Evolutionary conservation across 192 early-diverging fungal species (phyloP).

Genomic region (Rhizophagus clarus): DNA sequence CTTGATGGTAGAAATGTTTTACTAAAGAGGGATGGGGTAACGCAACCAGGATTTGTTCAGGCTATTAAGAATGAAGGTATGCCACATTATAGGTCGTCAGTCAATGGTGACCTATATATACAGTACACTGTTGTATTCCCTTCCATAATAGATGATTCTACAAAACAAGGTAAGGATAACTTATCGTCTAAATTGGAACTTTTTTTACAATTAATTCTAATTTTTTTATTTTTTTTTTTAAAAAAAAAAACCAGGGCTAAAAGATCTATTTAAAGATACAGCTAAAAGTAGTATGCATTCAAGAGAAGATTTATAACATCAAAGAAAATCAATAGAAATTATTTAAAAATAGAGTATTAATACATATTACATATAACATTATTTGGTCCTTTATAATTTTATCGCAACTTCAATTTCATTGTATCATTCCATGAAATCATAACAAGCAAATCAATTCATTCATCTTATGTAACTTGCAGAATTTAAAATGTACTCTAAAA

Average conservation of each 20-base stretch:
- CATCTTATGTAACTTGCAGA: not conserved
- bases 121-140: conserved; percentile 90
- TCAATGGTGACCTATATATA: conserved; percentile 79
- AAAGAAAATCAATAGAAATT: not conserved
- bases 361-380: not conserved
- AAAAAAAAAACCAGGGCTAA: not conserved
- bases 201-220: not conserved
- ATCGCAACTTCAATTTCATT: not conserved
- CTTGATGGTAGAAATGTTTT: conserved; percentile 79
- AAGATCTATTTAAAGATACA: not conserved
- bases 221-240: not conserved
- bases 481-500: no score
- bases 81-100: conserved; percentile 65
- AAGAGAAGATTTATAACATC: not conserved
- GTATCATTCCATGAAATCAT: not conserved
- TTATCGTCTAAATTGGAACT: not conserved
- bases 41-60: conserved; percentile 78
- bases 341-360: not conserved
- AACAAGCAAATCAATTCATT: not conserved
- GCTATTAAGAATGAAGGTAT: conserved; percentile 84
- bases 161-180: conserved; percentile 39
- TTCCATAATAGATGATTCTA: conserved; percentile 46
- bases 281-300: not conserved
- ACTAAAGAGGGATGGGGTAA: conserved; percentile 53
- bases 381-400: not conserved